Conservation (phyloP, 2,329 filamentous ascomycete genomes). For the Pseudopithomyces maydicus region DNA sequence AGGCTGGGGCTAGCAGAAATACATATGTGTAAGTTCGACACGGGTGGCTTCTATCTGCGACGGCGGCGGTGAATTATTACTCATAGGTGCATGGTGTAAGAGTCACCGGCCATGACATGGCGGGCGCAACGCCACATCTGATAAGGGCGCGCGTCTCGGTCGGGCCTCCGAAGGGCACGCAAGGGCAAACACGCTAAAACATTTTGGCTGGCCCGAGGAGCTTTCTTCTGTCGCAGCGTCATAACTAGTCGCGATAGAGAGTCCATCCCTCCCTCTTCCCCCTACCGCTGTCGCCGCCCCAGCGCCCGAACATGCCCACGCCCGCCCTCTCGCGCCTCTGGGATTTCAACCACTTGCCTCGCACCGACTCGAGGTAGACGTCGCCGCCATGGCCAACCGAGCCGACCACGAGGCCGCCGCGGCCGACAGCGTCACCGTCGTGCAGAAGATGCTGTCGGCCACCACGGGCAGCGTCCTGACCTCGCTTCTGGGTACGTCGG, state of each 20-base stretch:
- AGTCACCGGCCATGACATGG: slow-evolving; percentile 15
- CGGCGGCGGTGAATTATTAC: slow-evolving; percentile 6
- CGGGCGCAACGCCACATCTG: slow-evolving; percentile 23
- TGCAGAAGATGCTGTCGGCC: slow-evolving; percentile 94
- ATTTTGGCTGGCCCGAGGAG: not conserved
- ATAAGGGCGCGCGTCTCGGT: slow-evolving; percentile 19
- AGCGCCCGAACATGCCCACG: slow-evolving; percentile 34
- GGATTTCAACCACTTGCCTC: slow-evolving; percentile 28
- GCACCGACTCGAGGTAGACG: slow-evolving; percentile 34
- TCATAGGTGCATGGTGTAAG: slow-evolving; percentile 4
- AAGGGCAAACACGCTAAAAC: slow-evolving; percentile 1
- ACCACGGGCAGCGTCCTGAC: slow-evolving; percentile 89
- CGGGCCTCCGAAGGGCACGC: not conserved
- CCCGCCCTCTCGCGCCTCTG: slow-evolving; percentile 26
- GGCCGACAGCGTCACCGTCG: slow-evolving; percentile 72
- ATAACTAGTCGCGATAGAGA: slow-evolving; percentile 13
- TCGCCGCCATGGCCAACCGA: slow-evolving; percentile 34
- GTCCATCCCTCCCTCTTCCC: not conserved
- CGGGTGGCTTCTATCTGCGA: not conserved
- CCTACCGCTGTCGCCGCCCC: slow-evolving; percentile 6
- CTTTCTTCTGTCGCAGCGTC: slow-evolving; percentile 26
- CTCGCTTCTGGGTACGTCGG: slow-evolving; percentile 75
- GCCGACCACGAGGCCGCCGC: slow-evolving; percentile 50
- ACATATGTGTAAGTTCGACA: slow-evolving; percentile 22
- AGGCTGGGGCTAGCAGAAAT: slow-evolving; percentile 21